Base-by-base conservation (phyloP, 192 early-diverging fungal genomes). In the Diversispora eburnea region DNA sequence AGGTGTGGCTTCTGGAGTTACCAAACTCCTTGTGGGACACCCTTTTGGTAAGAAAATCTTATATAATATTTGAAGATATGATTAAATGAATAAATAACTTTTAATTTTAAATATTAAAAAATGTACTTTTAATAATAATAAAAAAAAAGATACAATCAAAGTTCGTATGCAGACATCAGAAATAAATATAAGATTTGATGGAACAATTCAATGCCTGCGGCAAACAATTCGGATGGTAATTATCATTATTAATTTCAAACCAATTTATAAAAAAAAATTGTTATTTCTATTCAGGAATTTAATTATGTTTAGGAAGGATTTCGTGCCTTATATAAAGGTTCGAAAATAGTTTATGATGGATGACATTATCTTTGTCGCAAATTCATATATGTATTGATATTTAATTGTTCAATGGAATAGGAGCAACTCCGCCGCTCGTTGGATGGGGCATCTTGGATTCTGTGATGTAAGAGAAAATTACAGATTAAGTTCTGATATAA, bases 381-480 rank as follows among this genome's bases (percentile, higher is more conserved):
- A 4, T 47, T 33, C 25, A 33, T 33, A 33, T 33, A 33, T 33
- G 25, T 33, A 33, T 33, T 19, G 4, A 67, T 67, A 15, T 19
- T 12, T 43, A 49, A 49, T 67, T 19, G 43, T 19, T 17, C 19
- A 46, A 51, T 51, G 49, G 49, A 52, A 69, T 78, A 81, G 80
- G 96, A 55, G 93, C 94, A 13, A 94, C 93, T 22, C 93, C 94
- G 9, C 95, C 95, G 19, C 78, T 98, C 57, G 75, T 98, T 60
- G 95, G 95, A 12, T 98, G 94, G 94, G 88, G 89, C 3, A 82
- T 92, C 61, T 95, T 96, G 93, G 94, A 96, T 59, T 87, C 85
- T 75, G 77, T 86, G 46, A 86, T 86, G 87, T 86, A 81, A 79
- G 79, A 33, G 41, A 73, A 47, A 12, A 67, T 52, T 13, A 4